Evolutionary conservation across 768 basidiomycete genomes (phyloP), one percentile per base, ranked within the genome.

Genomic region (Filobasidium floriforme): DNA sequence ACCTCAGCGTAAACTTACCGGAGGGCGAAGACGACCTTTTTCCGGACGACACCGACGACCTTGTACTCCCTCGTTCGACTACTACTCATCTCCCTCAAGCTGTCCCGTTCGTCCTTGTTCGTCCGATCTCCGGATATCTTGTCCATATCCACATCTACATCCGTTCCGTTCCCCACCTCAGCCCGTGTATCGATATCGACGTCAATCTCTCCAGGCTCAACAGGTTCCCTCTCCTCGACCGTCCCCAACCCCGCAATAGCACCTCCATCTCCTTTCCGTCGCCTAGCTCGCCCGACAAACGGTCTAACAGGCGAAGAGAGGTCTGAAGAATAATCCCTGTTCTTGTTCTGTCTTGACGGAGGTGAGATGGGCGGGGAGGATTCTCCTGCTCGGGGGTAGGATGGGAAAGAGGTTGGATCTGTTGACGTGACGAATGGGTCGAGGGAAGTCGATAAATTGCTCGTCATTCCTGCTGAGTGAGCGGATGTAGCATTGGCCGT

Each of bases 1-100:
- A n/a, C n/a, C n/a, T 32, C 14, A n/a, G 2, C 15, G 32, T 7
- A 49, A 14, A 72, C 76, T 63, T 61, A 76, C 77, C 77, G 62
- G 7, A 78, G 65, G 5, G 74, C 68, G 63, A 78, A 78, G 24
- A 78, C 75, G 9, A 78, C 70, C 52, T 78, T 78, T 64, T 73
- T 76, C 64, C 73, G 49, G 3, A 78, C 73, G 0, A 78, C 68
- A 9, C 71, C 75, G 7, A 78, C 72, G 15, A 76, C 74, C 66
- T 75, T 72, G 57, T 78, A 78, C 41, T 69, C 65, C 61, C 73
- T 71, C 46, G 75, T 75, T 49, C 74, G 43, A 44, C 46, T 22
- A 14, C 18, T 18, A 18, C 15, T 49, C 6, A 49, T 6, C 22
- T 1, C 26, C 63, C 1, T 37, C 32, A 19, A 24, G 1, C 26